Percentiles rank a stretch among this genome's conserved stretches.
Evolutionary conservation across 805 yeast species (phyloP).

Genomic region (Kluyveromyces nonfermentans): DNA sequence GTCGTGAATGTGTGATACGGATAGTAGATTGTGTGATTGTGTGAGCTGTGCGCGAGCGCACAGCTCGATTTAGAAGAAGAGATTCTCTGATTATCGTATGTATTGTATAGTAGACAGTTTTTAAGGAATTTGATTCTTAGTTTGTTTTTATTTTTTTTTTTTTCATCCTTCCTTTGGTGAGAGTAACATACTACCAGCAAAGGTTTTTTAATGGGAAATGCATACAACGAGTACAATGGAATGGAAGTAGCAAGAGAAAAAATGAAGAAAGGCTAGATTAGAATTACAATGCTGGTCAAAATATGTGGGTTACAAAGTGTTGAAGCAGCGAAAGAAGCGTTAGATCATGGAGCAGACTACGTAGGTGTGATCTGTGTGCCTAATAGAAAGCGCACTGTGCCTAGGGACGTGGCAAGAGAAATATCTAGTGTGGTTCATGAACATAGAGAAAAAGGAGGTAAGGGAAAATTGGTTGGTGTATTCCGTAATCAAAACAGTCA

Average conservation of each 20-base stretch:
- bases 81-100: not conserved
- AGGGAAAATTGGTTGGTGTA: constrained; percentile 76
- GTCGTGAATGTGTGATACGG: constrained; percentile 47
- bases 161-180: too few species aligned
- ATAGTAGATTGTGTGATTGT: too few species aligned
- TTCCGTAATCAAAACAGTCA: constrained; percentile 71
- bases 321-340: constrained; percentile 64
- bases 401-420: constrained; percentile 34
- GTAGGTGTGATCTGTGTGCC: constrained; percentile 88
- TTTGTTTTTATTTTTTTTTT: too few species aligned
- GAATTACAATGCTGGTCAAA: constrained; percentile 50
- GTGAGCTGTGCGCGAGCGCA: not conserved
- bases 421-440: constrained; percentile 36
- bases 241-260: too few species aligned
- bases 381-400: constrained; percentile 60
- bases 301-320: constrained; percentile 71
- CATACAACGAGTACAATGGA: too few species aligned
- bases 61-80: not conserved
- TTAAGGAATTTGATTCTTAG: not conserved
- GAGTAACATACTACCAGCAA: too few species aligned
- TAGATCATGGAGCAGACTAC: constrained; percentile 62
- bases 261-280: too few species aligned
- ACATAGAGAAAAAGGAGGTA: constrained; percentile 24
- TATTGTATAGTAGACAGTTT: not conserved
- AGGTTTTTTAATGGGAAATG: too few species aligned